These are phyloP conservation scores for Mycena amicta DNA, from an alignment of 768 basidiomycete genomes.

Conservation along the genomic window DNA sequence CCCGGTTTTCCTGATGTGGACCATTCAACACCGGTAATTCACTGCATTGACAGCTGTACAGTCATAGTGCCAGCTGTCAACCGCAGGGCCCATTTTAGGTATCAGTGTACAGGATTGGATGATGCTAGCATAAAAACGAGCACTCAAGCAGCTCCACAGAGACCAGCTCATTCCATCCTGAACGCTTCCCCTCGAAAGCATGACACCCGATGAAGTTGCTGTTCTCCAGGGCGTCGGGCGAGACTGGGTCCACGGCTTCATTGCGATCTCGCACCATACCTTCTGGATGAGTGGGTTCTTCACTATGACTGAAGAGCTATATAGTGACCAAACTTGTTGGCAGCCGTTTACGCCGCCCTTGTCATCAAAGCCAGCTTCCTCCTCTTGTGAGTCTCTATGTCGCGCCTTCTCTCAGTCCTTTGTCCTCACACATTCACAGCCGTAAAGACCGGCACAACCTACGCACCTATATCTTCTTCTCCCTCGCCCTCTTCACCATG, in stretches of 20 bases:
- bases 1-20: too few species aligned
- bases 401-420: background rate
- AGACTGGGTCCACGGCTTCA: background rate
- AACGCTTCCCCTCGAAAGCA: too few species aligned
- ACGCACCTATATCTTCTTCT: background rate
- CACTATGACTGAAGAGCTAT: background rate
- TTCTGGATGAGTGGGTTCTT: background rate
- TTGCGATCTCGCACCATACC: background rate
- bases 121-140: too few species aligned
- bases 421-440: background rate
- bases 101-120: too few species aligned
- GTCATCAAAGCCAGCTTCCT: slow-evolving; percentile 9
- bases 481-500: slow-evolving; percentile 8
- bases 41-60: too few species aligned
- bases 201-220: slow-evolving; percentile 14
- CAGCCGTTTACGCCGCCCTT: slow-evolving; percentile 14
- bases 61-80: too few species aligned
- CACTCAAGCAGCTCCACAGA: too few species aligned
- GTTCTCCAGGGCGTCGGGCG: slow-evolving; percentile 3
- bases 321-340: background rate
- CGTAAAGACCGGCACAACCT: background rate
- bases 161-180: too few species aligned
- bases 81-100: too few species aligned
- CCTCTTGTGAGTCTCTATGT: background rate
- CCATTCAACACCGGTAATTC: too few species aligned